phyloP scores from a whole-genome alignment of 2,329 filamentous ascomycete genomes.

The Byssothecium circinans region DNA sequence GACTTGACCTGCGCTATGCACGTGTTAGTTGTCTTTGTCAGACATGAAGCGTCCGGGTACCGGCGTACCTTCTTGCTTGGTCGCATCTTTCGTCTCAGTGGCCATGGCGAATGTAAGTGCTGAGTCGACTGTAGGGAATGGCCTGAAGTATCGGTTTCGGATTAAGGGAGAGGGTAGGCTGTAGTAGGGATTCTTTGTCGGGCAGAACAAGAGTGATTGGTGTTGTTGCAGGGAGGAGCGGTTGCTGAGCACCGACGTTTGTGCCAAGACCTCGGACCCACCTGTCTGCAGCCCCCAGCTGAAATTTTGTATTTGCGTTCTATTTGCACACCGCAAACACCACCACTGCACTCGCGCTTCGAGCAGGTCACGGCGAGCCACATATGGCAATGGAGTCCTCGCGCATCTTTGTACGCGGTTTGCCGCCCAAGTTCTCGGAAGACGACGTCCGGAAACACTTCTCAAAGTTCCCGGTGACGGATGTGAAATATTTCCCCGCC shows the following conservation, averaged over 20 bases:
- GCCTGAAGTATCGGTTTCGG: background rate
- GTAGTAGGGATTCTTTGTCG: background rate
- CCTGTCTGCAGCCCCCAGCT: background rate
- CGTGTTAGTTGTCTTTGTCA: conserved; percentile 25
- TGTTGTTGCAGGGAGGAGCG: background rate
- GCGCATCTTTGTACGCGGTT: conserved; percentile 70
- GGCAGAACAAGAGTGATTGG: background rate
- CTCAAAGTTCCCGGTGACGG: conserved; percentile 76
- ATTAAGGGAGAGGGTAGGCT: background rate
- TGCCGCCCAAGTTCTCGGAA: conserved; percentile 84
- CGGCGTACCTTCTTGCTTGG: conserved; percentile 52
- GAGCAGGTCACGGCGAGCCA: conserved; percentile 20
- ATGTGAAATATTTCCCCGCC: conserved; percentile 86
- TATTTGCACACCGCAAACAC: conserved; percentile 1
- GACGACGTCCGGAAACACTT: conserved; percentile 90
- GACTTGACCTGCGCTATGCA: conserved; percentile 89
- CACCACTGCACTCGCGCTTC: background rate
- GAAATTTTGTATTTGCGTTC: background rate
- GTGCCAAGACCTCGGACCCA: background rate
- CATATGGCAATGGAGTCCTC: conserved; percentile 66
- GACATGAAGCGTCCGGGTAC: conserved; percentile 2
- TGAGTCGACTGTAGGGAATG: background rate
- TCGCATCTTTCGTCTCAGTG: conserved; percentile 62
- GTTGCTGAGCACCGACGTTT: background rate
- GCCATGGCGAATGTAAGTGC: conserved; percentile 35